These are phyloP conservation scores for Mycena alexandri DNA, from an alignment of 768 basidiomycete genomes.

Conservation along the genomic window DNA sequence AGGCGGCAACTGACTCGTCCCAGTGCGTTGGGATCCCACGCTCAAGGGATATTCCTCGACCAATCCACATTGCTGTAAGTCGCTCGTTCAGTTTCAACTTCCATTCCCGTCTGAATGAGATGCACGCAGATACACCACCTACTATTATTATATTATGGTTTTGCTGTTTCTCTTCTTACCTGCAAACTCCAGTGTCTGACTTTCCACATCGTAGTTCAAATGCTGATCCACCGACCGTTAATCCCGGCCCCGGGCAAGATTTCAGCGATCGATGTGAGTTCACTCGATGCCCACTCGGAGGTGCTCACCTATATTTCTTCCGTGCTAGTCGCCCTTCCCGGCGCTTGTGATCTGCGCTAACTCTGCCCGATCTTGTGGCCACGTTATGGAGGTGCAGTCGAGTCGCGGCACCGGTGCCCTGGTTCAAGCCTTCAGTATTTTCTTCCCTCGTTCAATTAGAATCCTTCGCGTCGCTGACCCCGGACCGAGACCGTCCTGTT, in stretches of 20 bases:
- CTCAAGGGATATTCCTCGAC: slow-evolving; percentile 35
- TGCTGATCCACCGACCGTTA: slow-evolving; percentile 62
- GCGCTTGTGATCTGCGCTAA: slow-evolving; percentile 59
- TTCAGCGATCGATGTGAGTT: background rate
- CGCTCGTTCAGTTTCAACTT: background rate
- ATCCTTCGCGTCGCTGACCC: no score
- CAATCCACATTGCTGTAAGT: slow-evolving; percentile 29
- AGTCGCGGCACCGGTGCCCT: slow-evolving; percentile 39
- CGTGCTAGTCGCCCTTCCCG: slow-evolving; percentile 42
- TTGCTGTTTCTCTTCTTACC: background rate
- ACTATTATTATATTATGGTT: slow-evolving; percentile 54
- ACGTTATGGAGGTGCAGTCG: slow-evolving; percentile 48
- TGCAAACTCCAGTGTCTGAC: no score
- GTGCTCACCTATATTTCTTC: background rate
- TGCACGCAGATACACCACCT: slow-evolving; percentile 45
- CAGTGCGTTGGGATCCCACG: slow-evolving; percentile 57
- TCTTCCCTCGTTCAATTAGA: no score
- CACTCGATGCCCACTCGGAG: background rate
- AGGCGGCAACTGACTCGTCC: background rate
- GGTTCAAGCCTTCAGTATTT: slow-evolving; percentile 35
- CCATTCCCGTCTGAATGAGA: background rate
- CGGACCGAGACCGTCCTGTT: slow-evolving; percentile 12
- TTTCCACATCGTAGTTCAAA: slow-evolving; percentile 43
- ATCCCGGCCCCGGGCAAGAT: slow-evolving; percentile 46
- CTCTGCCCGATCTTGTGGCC: slow-evolving; percentile 52